Base-by-base conservation (phyloP, 768 basidiomycete genomes). In the Hemileccinum rubropunctum region DNA sequence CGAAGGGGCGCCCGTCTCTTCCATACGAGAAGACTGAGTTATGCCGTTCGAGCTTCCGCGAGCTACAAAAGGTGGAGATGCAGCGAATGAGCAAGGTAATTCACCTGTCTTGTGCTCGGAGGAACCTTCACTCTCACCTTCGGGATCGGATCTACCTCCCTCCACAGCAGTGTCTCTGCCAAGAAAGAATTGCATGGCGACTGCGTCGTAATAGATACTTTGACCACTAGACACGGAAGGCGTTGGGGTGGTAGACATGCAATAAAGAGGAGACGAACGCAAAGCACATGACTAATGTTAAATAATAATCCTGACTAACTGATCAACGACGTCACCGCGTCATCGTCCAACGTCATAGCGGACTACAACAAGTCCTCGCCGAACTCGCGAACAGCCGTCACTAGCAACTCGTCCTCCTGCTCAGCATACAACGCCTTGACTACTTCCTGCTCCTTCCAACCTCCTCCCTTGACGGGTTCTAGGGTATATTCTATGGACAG, bases 401-500 rank as follows among this genome's bases (percentile, higher is more conserved):
- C 55, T 43, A 70, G 41, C 26, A 70, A 33, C 34, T 70, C 65
- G 15, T 68, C 64, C 28, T 64, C 64, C 14, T 61, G 52, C 17
- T 71, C 66, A 4, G 64, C 62, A 45, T 72, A 70, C 34, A 70
- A 33, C 18, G 69, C 69, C 51, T 65, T 68, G 42, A 70, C 68
- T 3, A 71, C 56, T 50, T 70, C 69, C 46, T 67, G 67, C 52
- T 72, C 72, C 46, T 61, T 66, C 61, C 62, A 67, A 17, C 66
- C 66, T 14, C 66, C 66, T 20, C 63, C 52, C 15, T 67, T 58
- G 43, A 80, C 64, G 3, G 91, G 91, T 9, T 81, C 81, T 21
- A 97, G 77, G 2, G 82, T 86, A 70, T 98, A 95, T 32, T 86
- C 77, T 48, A 98, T 85, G 13, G 89, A 90, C 11, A 98, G 71